Evolutionary conservation across 176 grass and related monocot genomes (phyloP).

Genomic region (Phragmites australis): DNA sequence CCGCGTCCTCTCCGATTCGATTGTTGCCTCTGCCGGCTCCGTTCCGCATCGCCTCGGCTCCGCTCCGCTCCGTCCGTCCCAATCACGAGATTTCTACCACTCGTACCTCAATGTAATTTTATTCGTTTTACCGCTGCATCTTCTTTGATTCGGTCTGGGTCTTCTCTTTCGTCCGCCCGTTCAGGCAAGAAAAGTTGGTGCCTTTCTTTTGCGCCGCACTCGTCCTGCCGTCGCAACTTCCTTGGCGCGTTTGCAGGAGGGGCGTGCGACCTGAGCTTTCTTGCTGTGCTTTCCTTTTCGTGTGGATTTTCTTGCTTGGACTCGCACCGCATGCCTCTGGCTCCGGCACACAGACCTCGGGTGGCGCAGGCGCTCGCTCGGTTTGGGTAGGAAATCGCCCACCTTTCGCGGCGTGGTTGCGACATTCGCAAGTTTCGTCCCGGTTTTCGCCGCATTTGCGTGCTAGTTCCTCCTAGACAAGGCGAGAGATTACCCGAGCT

Average conservation of each 20-base stretch:
- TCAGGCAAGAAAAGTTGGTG: conserved; percentile 22
- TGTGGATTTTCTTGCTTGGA: conserved; percentile 21
- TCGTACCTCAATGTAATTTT: neutral
- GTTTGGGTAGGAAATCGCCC: conserved; percentile 32
- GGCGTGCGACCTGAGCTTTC: neutral
- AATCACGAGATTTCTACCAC: conserved; percentile 34
- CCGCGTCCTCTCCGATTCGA: neutral
- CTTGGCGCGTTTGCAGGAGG: neutral
- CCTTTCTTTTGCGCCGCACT: neutral
- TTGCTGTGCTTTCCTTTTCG: conserved; percentile 37
- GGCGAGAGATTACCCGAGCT: neutral
- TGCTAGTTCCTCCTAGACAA: neutral
- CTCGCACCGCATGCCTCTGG: neutral
- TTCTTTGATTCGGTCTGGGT: conserved; percentile 8
- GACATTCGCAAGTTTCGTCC: conserved; percentile 17
- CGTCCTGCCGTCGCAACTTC: neutral
- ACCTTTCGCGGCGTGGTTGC: conserved; percentile 37
- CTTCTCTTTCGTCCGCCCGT: neutral
- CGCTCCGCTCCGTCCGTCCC: conserved; percentile 7
- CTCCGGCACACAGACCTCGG: neutral
- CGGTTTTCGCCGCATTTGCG: neutral
- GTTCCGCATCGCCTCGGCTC: conserved; percentile 1
- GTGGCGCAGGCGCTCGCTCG: neutral
- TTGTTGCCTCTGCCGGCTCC: conserved; percentile 17
- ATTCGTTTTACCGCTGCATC: conserved; percentile 8